Evolutionary conservation across 768 basidiomycete species (phyloP).

Genomic region (Serendipita sp.): DNA sequence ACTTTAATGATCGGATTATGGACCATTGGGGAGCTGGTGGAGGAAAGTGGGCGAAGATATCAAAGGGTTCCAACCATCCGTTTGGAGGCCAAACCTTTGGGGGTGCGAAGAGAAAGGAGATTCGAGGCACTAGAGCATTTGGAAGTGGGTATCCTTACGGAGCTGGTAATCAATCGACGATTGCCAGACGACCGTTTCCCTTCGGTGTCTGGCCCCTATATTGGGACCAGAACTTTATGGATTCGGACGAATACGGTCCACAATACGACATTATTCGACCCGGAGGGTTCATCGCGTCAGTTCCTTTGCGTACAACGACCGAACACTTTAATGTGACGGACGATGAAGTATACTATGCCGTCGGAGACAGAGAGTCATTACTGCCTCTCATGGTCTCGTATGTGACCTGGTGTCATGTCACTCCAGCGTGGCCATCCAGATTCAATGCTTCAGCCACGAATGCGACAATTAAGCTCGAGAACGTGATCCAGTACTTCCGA

Average conservation of each 20-base stretch:
- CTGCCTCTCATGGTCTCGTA: background rate
- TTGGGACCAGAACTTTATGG: conserved; percentile 1
- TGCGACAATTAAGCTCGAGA: background rate
- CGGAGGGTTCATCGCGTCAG: background rate
- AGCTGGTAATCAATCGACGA: background rate
- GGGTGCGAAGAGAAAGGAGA: background rate
- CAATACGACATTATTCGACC: background rate
- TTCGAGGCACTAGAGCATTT: background rate
- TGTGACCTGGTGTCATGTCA: background rate
- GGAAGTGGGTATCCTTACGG: conserved; percentile 3
- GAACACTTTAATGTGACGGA: background rate
- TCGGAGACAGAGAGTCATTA: background rate
- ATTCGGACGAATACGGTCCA: background rate
- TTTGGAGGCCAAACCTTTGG: background rate
- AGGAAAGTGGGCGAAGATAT: background rate
- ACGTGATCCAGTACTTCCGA: conserved; percentile 11
- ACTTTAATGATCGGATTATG: background rate
- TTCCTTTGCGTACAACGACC: background rate
- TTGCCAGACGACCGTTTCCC: background rate
- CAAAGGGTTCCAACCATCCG: background rate
- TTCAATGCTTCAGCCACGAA: background rate
- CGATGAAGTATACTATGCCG: background rate
- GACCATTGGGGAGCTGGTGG: background rate
- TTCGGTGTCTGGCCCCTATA: conserved; percentile 3
- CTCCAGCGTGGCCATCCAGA: background rate